A percentile compares a stretch with the other conserved stretches of the same genome.
Evolutionary conservation across 345 rosid species (phyloP).

Genomic region (Toxicodendron radicans): DNA sequence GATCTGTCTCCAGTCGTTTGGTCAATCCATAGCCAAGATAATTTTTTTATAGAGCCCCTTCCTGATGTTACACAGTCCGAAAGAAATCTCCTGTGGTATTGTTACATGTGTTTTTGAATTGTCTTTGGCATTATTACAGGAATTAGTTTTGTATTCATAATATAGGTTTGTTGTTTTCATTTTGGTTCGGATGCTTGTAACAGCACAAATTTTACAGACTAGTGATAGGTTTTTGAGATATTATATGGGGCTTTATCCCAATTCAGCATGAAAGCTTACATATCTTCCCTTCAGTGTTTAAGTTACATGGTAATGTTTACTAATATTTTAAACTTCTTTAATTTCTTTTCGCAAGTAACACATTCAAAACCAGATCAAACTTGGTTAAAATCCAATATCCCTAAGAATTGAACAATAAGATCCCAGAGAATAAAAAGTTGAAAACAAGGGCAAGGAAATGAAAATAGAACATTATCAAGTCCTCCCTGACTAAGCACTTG

Average conservation of each 20-base stretch:
- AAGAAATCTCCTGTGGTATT: constrained; percentile 14
- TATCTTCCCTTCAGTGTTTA: background rate
- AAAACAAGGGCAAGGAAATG: background rate
- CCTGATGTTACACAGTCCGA: background rate
- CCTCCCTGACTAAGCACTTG: background rate
- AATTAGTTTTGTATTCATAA: constrained; percentile 19
- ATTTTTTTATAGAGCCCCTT: no score
- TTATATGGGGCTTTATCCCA: background rate
- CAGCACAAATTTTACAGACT: constrained; percentile 22
- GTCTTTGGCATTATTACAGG: constrained; percentile 3
- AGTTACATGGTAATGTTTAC: background rate
- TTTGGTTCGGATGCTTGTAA: constrained; percentile 25
- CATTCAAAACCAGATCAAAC: no score
- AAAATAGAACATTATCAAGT: background rate
- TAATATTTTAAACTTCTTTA: background rate
- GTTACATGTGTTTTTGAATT: constrained; percentile 7
- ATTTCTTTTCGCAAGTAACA: no score
- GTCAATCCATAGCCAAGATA: constrained; percentile 35
- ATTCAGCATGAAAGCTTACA: background rate
- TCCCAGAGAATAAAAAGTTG: background rate
- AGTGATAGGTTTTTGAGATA: background rate
- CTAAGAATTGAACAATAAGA: background rate
- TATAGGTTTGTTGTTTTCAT: constrained; percentile 13
- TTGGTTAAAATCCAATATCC: background rate
- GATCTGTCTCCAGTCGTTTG: constrained; percentile 56